Evolutionary conservation across 345 rosid genomes (phyloP), one percentile per base, ranked within the genome.

Genomic region (Eucalyptus fibrosa): DNA sequence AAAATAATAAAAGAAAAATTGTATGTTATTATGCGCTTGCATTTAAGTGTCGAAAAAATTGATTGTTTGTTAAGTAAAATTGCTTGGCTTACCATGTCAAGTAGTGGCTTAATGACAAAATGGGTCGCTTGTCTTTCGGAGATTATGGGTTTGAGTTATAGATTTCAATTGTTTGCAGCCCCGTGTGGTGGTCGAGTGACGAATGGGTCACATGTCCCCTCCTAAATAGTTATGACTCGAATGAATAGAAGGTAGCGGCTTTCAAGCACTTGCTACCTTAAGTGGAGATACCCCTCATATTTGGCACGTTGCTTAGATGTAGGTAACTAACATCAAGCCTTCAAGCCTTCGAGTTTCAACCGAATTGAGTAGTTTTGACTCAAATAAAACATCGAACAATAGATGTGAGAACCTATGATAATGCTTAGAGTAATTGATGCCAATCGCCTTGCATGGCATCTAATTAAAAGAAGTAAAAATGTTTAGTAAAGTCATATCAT

Each of bases 361-460:
- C 19, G 2, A 1, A 37, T 19, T 23, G 3, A 37, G 45, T 40
- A 19, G 28, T 77, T 19, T 77, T 1, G 2, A 11, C 47, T 21
- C 8, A 77, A 77, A 77, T 40, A 42, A 77, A 40, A 40, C 8
- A 40, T 21, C 7, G 0, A 23, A 77, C 13, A 4, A 77, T 0
- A 0, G 15, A 40, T 15, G 37, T 15, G 11, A 65, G 40, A 65
- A 65, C 40, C 21, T 15, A 65, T 7, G 77, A 17, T 7, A n/a
- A n/a, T 17, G 18, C 4, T 17, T 19, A 77, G 26, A 21, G 28
- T 3, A 37, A 3, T 77, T 0, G 0, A 4, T 37, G 28, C 2
- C 3, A 5, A 65, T 65, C 1, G 2, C 77, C 11, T 37, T 7
- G 8, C 9, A 9, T 2, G 0, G 2, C 42, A 69, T 18, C 2